Evolutionary conservation across 208 protist genomes (phyloP).

Genomic region (Spongospora subterranea): DNA sequence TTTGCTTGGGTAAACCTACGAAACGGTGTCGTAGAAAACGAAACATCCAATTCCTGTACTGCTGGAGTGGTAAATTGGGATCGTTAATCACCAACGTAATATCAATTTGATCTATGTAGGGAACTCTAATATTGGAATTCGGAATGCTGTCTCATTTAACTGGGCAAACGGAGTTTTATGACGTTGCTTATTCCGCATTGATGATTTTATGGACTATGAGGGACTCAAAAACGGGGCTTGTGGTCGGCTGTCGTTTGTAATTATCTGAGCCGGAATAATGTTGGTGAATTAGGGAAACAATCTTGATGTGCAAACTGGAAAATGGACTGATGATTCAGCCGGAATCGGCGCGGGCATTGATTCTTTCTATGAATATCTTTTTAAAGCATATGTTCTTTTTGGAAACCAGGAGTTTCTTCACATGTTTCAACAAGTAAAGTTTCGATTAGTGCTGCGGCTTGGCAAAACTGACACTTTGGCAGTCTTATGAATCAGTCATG

Average conservation of each 20-base stretch:
- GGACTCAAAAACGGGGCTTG: conserved; percentile 24
- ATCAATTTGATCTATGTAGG: conserved; percentile 32
- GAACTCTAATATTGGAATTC: conserved; percentile 75
- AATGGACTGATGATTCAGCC: conserved; percentile 52
- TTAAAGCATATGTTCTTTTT: conserved; percentile 74
- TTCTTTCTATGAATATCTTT: conserved; percentile 77
- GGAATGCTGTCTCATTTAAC: conserved; percentile 66
- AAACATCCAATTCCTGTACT: conserved; percentile 63
- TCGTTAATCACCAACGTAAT: conserved; percentile 19
- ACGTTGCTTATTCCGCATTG: background rate
- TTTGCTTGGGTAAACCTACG: conserved; percentile 70
- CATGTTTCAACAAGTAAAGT: conserved; percentile 64
- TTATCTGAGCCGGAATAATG: background rate
- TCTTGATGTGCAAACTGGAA: background rate
- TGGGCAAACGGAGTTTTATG: conserved; percentile 1
- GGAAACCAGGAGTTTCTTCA: conserved; percentile 58
- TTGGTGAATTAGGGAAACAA: background rate
- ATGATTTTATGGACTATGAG: conserved; percentile 1
- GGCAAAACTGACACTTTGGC: background rate
- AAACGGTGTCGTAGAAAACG: conserved; percentile 10
- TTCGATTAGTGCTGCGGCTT: background rate
- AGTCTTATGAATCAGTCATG: conserved; percentile 42
- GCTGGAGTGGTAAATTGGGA: conserved; percentile 50
- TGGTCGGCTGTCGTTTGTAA: background rate
- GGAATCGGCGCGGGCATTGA: conserved; percentile 75